These are phyloP conservation scores for Oehlia diaphana DNA, from an alignment of 192 early-diverging fungal genomes.

Conservation along the genomic window DNA sequence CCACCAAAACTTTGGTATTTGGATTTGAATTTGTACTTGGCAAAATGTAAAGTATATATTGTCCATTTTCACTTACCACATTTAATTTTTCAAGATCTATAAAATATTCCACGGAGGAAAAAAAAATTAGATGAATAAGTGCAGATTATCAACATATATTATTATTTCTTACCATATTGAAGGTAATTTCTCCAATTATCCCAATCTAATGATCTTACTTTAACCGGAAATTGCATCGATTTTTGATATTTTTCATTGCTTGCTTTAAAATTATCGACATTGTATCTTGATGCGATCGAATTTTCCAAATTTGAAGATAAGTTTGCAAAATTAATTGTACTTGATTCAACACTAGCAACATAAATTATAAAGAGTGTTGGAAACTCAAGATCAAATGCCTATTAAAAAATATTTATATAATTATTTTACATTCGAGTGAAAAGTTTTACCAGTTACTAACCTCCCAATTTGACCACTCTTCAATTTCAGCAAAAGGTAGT, in stretches of 20 bases:
- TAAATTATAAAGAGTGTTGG: slow-evolving; percentile 30
- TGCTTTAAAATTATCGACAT: neutral
- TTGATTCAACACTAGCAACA: neutral
- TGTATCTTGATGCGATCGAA: slow-evolving; percentile 6
- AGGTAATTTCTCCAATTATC: neutral
- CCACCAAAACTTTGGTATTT: slow-evolving; percentile 19
- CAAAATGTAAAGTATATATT: slow-evolving; percentile 43
- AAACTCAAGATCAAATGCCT: slow-evolving; percentile 37
- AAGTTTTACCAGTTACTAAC: slow-evolving; percentile 31
- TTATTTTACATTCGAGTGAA: neutral
- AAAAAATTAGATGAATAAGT: neutral
- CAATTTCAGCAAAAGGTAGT: slow-evolving; percentile 65
- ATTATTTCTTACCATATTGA: slow-evolving; percentile 8
- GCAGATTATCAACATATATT: neutral
- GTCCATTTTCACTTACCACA: slow-evolving; percentile 30
- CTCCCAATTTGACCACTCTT: slow-evolving; percentile 51
- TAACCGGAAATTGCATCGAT: slow-evolving; percentile 30
- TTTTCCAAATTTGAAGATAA: neutral
- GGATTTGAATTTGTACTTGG: slow-evolving; percentile 6
- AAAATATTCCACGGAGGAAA: slow-evolving; percentile 2
- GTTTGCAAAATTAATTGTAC: slow-evolving; percentile 18
- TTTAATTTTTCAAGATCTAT: neutral
- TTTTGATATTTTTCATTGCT: neutral
- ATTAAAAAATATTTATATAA: slow-evolving; percentile 4
- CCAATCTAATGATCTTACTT: slow-evolving; percentile 28